Evolutionary conservation across 371 early-diverging fungal species (phyloP), one percentile per base, ranked within the genome.

Genomic region (Mucor irregularis): DNA sequence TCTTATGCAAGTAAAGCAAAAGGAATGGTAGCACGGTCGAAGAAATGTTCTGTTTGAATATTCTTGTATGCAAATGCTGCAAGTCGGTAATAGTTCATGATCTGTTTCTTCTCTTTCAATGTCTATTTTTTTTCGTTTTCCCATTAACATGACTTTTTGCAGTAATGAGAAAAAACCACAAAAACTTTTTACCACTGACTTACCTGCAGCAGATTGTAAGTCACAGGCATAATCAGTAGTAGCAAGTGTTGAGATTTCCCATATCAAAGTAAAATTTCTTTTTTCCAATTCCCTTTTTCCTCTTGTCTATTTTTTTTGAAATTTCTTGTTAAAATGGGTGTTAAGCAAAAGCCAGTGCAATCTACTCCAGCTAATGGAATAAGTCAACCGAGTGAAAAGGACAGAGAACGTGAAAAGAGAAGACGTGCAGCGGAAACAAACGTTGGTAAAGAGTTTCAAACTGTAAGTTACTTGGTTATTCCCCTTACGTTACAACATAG

Each of bases 11-110:
- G 66, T 24, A 34, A 85, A 80, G 34, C 88, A 88, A 37, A 79
- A 88, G 0, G 83, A 79, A 46, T 88, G 88, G 39, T 69, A 81
- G 40, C 88, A 88, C 2, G 84, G 80, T 10, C 75, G 62, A 21
- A 84, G 53, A 46, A 80, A 85, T 0, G 83, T 78, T 17, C 75
- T 69, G 34, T 79, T 75, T 4, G 56, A 49, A 38, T 67, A 78
- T 2, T 52, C 42, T 21, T 79, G 77, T 9, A 86, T 70, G 40
- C 88, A 88, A 39, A 88, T 83, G 6, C 85, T 71, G 39, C 88
- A 88, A 2, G 53, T 54, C 2, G 66, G 71, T 60, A 60, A 51
- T 3, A 57, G 17, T 24, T 17, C 25, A 8, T 3, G 5, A 10
- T 31, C 46, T 10, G 11, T 29, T 9, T 45, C n/a, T 19, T 49